A percentile compares a stretch with the other conserved stretches of the same genome.
Conservation (phyloP, 2,329 filamentous ascomycete species). For the Phaeoacremonium minimum region DNA sequence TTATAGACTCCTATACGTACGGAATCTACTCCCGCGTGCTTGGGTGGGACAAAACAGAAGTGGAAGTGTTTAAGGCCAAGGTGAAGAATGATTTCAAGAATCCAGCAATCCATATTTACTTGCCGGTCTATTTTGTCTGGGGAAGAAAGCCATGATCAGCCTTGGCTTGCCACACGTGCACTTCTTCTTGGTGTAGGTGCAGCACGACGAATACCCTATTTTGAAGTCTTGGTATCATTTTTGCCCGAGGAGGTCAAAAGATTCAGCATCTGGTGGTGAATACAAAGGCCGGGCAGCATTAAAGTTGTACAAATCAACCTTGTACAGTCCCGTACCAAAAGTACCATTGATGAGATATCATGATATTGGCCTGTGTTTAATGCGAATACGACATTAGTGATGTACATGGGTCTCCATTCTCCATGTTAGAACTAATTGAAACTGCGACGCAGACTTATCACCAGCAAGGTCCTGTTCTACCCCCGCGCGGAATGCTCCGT, state of each 20-base stretch:
- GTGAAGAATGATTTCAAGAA: conserved; percentile 20
- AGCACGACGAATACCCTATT: no score
- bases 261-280: no score
- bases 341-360: no score
- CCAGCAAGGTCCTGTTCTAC: neutral
- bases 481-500: neutral
- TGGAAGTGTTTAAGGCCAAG: conserved; percentile 25
- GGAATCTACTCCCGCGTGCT: conserved; percentile 31
- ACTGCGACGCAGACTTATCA: neutral
- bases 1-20: conserved; percentile 34
- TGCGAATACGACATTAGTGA: no score
- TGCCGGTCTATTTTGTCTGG: conserved; percentile 14
- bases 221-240: no score
- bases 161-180: neutral
- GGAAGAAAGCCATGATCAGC: conserved; percentile 5
- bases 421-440: neutral
- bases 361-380: no score
- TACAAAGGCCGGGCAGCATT: no score
- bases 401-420: no score
- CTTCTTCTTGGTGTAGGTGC: no score
- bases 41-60: conserved; percentile 28
- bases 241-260: no score
- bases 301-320: no score
- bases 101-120: conserved; percentile 11
- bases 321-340: no score